These are phyloP conservation scores for Pharnaceum exiguum DNA, from an alignment of 148 eudicot species.

Conservation along the genomic window DNA sequence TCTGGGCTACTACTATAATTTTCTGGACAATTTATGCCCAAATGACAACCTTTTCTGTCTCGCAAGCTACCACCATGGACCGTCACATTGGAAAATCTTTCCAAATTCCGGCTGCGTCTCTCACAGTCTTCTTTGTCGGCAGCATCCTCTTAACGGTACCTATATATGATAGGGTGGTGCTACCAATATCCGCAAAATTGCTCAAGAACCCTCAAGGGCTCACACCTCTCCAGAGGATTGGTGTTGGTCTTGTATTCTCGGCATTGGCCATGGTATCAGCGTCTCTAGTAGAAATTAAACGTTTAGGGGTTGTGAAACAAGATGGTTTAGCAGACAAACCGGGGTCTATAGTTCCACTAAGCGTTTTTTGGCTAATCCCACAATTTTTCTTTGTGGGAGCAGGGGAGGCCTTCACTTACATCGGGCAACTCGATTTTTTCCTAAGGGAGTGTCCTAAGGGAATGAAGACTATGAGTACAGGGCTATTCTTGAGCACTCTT, in stretches of 20 bases:
- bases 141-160: slow-evolving; percentile 76
- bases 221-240: slow-evolving; percentile 70
- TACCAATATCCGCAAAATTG: slow-evolving; percentile 35
- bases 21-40: slow-evolving; percentile 95
- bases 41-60: slow-evolving; percentile 87
- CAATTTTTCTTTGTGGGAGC: slow-evolving; percentile 78
- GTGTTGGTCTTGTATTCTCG: slow-evolving; percentile 59
- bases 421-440: slow-evolving; percentile 88
- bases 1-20: slow-evolving; percentile 92
- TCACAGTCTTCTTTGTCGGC: slow-evolving; percentile 71
- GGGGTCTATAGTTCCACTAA: slow-evolving; percentile 34
- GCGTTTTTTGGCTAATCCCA: slow-evolving; percentile 71
- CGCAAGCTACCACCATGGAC: slow-evolving; percentile 88
- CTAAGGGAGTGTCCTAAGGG: slow-evolving; percentile 91
- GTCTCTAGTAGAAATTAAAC: slow-evolving; percentile 55
- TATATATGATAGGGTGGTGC: slow-evolving; percentile 50
- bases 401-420: slow-evolving; percentile 86
- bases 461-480: slow-evolving; percentile 96
- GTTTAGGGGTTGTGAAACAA: slow-evolving; percentile 31
- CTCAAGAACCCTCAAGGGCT: slow-evolving; percentile 59
- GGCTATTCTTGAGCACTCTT: slow-evolving; percentile 76
- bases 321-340: slow-evolving; percentile 33
- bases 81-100: slow-evolving; percentile 62
- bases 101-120: slow-evolving; percentile 76
- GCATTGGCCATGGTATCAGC: slow-evolving; percentile 67